Evolutionary conservation across 2,329 filamentous ascomycete genomes (phyloP), one percentile per base, ranked within the genome.

Genomic region (Alternaria dauci): DNA sequence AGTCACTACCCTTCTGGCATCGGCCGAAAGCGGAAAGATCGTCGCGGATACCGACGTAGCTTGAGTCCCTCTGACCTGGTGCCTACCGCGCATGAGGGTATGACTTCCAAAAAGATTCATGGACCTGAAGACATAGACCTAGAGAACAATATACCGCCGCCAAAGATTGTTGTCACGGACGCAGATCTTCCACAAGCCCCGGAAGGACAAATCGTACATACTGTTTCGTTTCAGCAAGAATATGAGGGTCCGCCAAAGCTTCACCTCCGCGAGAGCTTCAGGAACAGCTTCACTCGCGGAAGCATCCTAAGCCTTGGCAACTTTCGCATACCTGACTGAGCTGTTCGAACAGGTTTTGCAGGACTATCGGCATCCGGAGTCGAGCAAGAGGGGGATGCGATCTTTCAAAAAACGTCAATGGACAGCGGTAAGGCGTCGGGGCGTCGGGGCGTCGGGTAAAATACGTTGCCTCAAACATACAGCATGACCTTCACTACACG

Each of bases 31-130:
- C 65, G 55, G 36, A 70, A 62, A 32, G 42, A 63, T 43, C 63
- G 64, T 14, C 67, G 64, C 32, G 66, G 65, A 6, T 70, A 75
- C 46, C 63, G 69, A 39, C 61, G 66, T 34, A 69, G 62, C 51
- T 28, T 71, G 4, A 68, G 61, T 16, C 59, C 62, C 1, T 68
- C 68, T 6, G 68, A 71, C 30, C 20, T 71, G 3, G 58, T 68
- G 9, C 66, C 63, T 11, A 66, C 66, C 1, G 61, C 66, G 6
- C 20, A 52, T 11, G 55, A 47, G 0, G 48, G 54, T 4, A 61
- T 60, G 16, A 69, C 53, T 1, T 68, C 59, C 1, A 66, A 55
- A 26, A 59, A 66, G 30, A 65, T 69, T 2, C 59, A 48, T 12
- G 63, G 61, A 9, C 63, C 62, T 26, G 32, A 39, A 25, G 16